Base-by-base conservation (phyloP, 2,329 filamentous ascomycete genomes). In the Orbilia oligospora region DNA sequence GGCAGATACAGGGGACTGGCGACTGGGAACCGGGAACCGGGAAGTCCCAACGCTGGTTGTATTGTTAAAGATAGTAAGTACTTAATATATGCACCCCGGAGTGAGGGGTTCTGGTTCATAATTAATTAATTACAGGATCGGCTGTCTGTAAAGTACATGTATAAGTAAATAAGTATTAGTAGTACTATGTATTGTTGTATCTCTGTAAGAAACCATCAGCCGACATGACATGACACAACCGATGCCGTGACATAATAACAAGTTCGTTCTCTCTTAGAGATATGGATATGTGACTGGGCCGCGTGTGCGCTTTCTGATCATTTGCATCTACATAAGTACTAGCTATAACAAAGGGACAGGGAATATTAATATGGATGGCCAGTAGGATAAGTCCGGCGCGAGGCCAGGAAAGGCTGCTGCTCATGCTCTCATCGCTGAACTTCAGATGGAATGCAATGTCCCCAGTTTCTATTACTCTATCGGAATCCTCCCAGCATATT, bases 221-320 rank as follows among this genome's bases (percentile, higher is more conserved):
- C 8, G 36, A 14, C 36, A 38, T 38, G 36, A 14, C 36, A 38
- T 38, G 36, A 38, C 36, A 38, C 12, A 14, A 38, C 36, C 36
- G 8, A 38, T 38, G 8, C 36, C 46, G 9, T 16, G n/a, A 49
- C 46, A 49, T 49, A 49, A 5, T 14, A n/a, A n/a, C n/a, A n/a
- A n/a, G n/a, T n/a, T 2, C 10, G 12, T 10, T 5, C 36, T 30
- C 6, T 30, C 27, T 30, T 30, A 30, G 27, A 24, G 18, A 24
- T 46, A 18, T 46, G 41, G 41, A 22, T 49, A 49, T 49, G 46
- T 49, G 46, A 49, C 46, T 24, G 46, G 46, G 46, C 46, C 46
- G 46, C 46, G 46, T 49, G 46, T 49, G 46, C 20, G 5, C 20
- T 24, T 49, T 49, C 12, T n/a, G 41, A n/a, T 22, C 46, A 49